phyloP scores from a whole-genome alignment of 2,329 filamentous ascomycete species.

The Claviceps sp. region DNA sequence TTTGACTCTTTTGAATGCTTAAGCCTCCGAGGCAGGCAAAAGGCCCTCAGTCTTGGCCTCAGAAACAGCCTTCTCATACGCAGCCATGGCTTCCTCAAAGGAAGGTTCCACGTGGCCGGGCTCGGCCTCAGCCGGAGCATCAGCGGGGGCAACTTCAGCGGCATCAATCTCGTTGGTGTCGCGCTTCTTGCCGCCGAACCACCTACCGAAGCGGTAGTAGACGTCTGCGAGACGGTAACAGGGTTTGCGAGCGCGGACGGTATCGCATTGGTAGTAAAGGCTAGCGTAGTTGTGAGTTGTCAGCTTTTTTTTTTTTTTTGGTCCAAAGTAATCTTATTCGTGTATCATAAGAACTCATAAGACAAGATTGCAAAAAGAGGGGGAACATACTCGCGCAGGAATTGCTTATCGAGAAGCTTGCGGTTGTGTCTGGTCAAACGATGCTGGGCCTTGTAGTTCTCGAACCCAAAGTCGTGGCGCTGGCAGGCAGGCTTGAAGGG shows the following conservation, averaged over 20 bases:
- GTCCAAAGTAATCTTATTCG: too few species aligned
- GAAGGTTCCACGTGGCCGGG: constrained; percentile 15
- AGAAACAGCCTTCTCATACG: constrained; percentile 21
- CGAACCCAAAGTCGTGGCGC: constrained; percentile 44
- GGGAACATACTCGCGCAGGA: constrained; percentile 27
- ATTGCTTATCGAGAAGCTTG: constrained; percentile 34
- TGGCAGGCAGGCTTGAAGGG: constrained; percentile 31
- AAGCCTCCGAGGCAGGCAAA: constrained; percentile 11
- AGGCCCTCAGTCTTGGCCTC: constrained; percentile 22
- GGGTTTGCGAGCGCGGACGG: constrained; percentile 7
- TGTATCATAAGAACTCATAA: too few species aligned
- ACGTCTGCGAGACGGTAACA: constrained; percentile 26
- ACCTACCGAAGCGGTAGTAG: constrained; percentile 25
- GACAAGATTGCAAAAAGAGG: neutral
- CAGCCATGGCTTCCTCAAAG: constrained; percentile 21
- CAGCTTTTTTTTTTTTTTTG: too few species aligned
- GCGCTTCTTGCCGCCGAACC: constrained; percentile 18
- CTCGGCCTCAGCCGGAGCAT: constrained; percentile 15
- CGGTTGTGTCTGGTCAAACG: constrained; percentile 31
- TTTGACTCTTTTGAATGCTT: too few species aligned
- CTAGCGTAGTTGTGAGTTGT: constrained; percentile 9
- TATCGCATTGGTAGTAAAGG: constrained; percentile 23
- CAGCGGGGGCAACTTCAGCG: too few species aligned
- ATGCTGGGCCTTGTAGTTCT: constrained; percentile 35
- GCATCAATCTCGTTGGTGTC: too few species aligned